These are phyloP conservation scores for Calamus simplicifolius DNA, from an alignment of 176 grass and related monocot genomes.

Conservation along the genomic window DNA sequence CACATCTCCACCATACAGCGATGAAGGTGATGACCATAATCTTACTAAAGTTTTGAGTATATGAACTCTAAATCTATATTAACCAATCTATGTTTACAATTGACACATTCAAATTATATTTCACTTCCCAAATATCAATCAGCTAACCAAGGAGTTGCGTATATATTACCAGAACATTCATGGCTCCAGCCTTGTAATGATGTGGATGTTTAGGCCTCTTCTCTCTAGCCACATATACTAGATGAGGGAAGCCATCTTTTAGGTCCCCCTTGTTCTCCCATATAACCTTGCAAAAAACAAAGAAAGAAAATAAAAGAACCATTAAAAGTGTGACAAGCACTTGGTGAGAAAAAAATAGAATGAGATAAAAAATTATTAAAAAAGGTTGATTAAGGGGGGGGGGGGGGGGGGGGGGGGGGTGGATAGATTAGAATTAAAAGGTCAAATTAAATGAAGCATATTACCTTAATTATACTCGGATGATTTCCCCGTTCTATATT, in stretches of 20 bases:
- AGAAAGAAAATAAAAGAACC: not conserved
- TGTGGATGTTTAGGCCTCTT: conserved; percentile 29
- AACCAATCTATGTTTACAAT: no score
- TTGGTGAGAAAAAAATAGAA: not conserved
- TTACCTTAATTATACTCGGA: conserved; percentile 39
- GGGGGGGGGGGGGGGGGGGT: no score
- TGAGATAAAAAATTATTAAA: no score
- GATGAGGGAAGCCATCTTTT: conserved; percentile 19
- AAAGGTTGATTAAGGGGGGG: no score
- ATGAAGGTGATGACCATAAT: no score
- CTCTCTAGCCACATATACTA: conserved; percentile 50
- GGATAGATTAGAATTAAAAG: not conserved
- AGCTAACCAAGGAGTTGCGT: no score
- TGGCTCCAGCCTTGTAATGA: conserved; percentile 46
- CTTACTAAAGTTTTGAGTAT: no score
- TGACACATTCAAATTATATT: no score
- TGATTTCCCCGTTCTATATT: conserved; percentile 27
- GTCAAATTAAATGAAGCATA: no score
- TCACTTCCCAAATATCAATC: no score
- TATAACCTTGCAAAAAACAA: conserved; percentile 19
- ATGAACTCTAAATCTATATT: no score
- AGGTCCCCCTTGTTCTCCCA: conserved; percentile 20
- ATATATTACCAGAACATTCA: conserved; percentile 40
- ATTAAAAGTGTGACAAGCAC: not conserved
- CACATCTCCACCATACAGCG: no score